phyloP scores from a whole-genome alignment of 768 basidiomycete species.

The Psilocybe tampanensis region DNA sequence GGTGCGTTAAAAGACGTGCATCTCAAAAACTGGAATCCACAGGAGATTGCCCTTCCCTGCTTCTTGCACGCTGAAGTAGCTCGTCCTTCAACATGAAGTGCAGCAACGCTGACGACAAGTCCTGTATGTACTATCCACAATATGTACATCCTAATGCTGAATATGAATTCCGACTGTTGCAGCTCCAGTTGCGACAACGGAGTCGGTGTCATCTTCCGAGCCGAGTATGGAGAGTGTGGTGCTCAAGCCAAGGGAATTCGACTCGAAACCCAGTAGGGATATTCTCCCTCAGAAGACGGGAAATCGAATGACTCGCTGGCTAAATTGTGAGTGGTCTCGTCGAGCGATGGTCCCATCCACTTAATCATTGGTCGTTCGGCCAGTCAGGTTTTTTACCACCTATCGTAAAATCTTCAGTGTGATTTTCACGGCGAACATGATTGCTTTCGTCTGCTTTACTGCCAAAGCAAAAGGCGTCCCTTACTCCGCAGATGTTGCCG shows the following conservation, averaged over 20 bases:
- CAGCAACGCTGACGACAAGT: constrained; percentile 10
- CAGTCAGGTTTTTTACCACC: constrained; percentile 35
- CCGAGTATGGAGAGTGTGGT: constrained; percentile 19
- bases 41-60: constrained; percentile 2
- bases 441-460: constrained; percentile 44
- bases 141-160: neutral
- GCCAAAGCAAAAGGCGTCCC: constrained; percentile 35
- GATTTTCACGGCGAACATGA: constrained; percentile 53
- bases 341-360: constrained; percentile 26
- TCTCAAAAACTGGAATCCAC: neutral
- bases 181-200: constrained; percentile 3
- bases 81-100: constrained; percentile 14
- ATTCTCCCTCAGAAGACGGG: constrained; percentile 20
- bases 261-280: constrained; percentile 30
- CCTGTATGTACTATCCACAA: neutral
- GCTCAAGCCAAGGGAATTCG: constrained; percentile 23
- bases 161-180: neutral
- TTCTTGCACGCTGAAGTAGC: constrained; percentile 1
- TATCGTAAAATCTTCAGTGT: constrained; percentile 59
- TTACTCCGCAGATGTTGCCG: constrained; percentile 39
- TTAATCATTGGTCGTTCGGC: neutral
- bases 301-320: constrained; percentile 9
- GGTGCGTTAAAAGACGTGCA: constrained; percentile 11
- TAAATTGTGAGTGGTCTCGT: constrained; percentile 39
- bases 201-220: constrained; percentile 20